Evolutionary conservation across 768 basidiomycete genomes (phyloP).

Genomic region (Leccinum barrowsii): DNA sequence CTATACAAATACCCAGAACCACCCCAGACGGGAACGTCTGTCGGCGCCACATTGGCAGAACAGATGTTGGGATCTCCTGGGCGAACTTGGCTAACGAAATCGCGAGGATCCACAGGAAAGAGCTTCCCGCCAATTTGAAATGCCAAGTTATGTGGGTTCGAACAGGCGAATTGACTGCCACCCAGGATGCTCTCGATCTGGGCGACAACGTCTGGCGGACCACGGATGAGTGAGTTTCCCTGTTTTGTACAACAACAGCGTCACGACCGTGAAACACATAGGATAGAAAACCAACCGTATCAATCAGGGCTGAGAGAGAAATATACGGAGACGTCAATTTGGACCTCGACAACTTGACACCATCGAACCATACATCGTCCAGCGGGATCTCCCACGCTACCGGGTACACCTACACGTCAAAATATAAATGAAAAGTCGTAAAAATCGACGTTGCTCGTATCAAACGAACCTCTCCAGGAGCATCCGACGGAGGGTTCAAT

Average conservation of each 20-base stretch:
- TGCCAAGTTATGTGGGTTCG: constrained; percentile 55
- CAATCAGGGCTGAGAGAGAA: constrained; percentile 60
- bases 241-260: constrained; percentile 23
- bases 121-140: constrained; percentile 67
- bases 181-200: constrained; percentile 44
- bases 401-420: constrained; percentile 45
- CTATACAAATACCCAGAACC: constrained; percentile 58
- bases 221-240: constrained; percentile 78
- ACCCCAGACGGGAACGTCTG: constrained; percentile 57
- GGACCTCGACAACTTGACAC: constrained; percentile 55
- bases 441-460: not conserved
- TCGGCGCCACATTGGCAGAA: constrained; percentile 50
- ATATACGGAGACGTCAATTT: constrained; percentile 45
- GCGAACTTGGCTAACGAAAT: constrained; percentile 50
- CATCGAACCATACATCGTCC: constrained; percentile 72
- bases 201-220: constrained; percentile 61
- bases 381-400: constrained; percentile 70
- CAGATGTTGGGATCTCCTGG: constrained; percentile 42
- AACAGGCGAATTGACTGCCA: constrained; percentile 51
- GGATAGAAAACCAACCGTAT: constrained; percentile 48
- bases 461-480: constrained; percentile 54
- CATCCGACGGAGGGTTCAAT: constrained; percentile 49
- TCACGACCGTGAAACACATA: not conserved
- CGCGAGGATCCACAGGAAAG: constrained; percentile 75
- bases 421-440: not conserved